Conservation (phyloP, 2,329 filamentous ascomycete species). For the Arthrobotrys sinensis region DNA sequence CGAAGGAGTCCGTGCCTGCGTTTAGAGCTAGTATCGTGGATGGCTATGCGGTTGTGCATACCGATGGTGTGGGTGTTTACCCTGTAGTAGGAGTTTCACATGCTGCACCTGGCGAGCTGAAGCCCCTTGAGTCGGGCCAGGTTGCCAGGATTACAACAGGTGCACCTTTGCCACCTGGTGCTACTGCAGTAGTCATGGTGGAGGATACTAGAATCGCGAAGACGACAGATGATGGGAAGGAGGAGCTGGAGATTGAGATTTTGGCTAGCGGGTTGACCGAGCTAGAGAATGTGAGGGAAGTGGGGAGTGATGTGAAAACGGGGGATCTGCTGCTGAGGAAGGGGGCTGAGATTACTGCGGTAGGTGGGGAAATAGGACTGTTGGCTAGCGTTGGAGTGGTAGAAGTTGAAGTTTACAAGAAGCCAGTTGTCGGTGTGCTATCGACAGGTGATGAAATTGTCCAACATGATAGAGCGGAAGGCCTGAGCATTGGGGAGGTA, state of each 20-base stretch:
- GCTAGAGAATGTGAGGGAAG: conserved; percentile 90
- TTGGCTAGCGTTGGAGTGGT: conserved; percentile 85
- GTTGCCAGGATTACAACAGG: conserved; percentile 95
- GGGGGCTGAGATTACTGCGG: conserved; percentile 85
- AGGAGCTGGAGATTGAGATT: conserved; percentile 91
- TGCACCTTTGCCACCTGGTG: conserved; percentile 87
- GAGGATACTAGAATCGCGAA: conserved; percentile 87
- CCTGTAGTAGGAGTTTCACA: conserved; percentile 90
- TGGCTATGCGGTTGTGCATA: conserved; percentile 86
- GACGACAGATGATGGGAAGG: conserved; percentile 82
- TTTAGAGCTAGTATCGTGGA: conserved; percentile 97
- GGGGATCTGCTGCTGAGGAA: conserved; percentile 80
- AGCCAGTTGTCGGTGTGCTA: conserved; percentile 85
- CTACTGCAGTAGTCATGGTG: conserved; percentile 95
- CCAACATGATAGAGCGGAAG: conserved; percentile 76
- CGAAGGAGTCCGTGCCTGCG: conserved; percentile 87
- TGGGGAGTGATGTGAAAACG: conserved; percentile 86
- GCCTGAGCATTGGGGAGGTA: conserved; percentile 84
- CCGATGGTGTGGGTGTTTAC: conserved; percentile 78
- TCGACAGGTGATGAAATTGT: conserved; percentile 97
- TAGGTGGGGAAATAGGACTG: conserved; percentile 92
- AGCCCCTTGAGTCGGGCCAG: conserved; percentile 78
- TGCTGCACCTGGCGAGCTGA: conserved; percentile 75
- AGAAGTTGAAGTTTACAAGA: conserved; percentile 80
- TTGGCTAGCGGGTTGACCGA: conserved; percentile 80